Conservation (phyloP, 208 protist genomes). For the Phytomonas sp. region DNA sequence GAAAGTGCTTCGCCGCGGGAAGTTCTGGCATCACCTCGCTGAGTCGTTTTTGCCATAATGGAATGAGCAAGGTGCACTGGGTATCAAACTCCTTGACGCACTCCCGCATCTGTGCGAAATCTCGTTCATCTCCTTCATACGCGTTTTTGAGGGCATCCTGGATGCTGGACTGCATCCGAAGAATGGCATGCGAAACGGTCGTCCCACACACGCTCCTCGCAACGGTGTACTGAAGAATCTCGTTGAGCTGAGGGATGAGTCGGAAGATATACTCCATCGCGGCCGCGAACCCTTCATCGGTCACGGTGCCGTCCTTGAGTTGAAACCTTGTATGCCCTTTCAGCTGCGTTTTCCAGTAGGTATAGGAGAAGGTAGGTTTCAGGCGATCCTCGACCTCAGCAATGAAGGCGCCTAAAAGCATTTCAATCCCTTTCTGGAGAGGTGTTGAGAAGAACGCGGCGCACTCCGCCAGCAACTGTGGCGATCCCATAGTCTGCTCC, state of each 20-base stretch:
- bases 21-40: constrained; percentile 34
- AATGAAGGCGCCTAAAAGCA: constrained; percentile 49
- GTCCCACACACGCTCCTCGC: constrained; percentile 71
- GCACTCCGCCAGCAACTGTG: constrained; percentile 53
- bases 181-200: constrained; percentile 48
- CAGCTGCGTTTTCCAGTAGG: constrained; percentile 61
- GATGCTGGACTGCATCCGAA: constrained; percentile 55
- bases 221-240: constrained; percentile 60
- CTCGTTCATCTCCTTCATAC: constrained; percentile 33
- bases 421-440: constrained; percentile 71
- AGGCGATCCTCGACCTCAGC: constrained; percentile 54
- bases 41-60: constrained; percentile 57
- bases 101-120: constrained; percentile 48
- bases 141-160: constrained; percentile 42
- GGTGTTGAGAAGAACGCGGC: constrained; percentile 63
- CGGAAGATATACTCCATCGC: constrained; percentile 63
- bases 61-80: constrained; percentile 37
- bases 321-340: constrained; percentile 24
- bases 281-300: constrained; percentile 31
- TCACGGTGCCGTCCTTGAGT: constrained; percentile 10
- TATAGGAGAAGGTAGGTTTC: constrained; percentile 30
- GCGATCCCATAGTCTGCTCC: constrained; percentile 50
- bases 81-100: constrained; percentile 52
- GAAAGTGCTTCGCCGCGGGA: constrained; percentile 58
- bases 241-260: constrained; percentile 52